Evolutionary conservation across 768 basidiomycete genomes (phyloP).

Genomic region (Pleurotus salmoneostramineus): DNA sequence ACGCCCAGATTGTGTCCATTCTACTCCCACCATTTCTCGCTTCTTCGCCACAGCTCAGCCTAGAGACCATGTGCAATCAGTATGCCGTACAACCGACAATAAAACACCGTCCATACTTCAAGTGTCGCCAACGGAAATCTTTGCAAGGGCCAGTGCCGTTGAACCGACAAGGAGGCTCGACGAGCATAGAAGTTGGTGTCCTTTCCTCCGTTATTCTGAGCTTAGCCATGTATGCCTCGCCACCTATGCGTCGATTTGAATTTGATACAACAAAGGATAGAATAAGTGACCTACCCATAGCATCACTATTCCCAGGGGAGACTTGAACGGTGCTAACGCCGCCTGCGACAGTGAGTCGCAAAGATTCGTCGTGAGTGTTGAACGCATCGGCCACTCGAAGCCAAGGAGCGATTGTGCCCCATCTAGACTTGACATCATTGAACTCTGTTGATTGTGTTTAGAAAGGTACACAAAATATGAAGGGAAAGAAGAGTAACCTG

Average conservation of each 20-base stretch:
- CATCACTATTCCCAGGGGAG: conserved; percentile 73
- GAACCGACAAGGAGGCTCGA: conserved; percentile 77
- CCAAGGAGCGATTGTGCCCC: conserved; percentile 73
- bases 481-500: conserved; percentile 20
- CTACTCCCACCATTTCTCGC: conserved; percentile 47
- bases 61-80: conserved; percentile 15
- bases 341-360: conserved; percentile 72
- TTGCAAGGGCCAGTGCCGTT: conserved; percentile 32
- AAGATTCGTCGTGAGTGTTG: conserved; percentile 81
- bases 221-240: conserved; percentile 87
- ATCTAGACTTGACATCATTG: conserved; percentile 57
- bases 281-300: conserved; percentile 48
- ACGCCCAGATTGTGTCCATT: conserved; percentile 78
- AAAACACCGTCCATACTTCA: conserved; percentile 51
- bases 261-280: background rate
- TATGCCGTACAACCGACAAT: conserved; percentile 8
- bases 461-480: background rate
- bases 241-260: conserved; percentile 41
- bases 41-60: conserved; percentile 63
- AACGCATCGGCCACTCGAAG: conserved; percentile 81
- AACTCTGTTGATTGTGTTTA: conserved; percentile 28
- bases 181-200: conserved; percentile 74
- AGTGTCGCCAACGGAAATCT: conserved; percentile 66
- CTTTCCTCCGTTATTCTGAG: conserved; percentile 73
- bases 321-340: conserved; percentile 86